These are phyloP conservation scores for Quercus aquifolioides DNA, from an alignment of 306 rosid genomes.

Conservation along the genomic window DNA sequence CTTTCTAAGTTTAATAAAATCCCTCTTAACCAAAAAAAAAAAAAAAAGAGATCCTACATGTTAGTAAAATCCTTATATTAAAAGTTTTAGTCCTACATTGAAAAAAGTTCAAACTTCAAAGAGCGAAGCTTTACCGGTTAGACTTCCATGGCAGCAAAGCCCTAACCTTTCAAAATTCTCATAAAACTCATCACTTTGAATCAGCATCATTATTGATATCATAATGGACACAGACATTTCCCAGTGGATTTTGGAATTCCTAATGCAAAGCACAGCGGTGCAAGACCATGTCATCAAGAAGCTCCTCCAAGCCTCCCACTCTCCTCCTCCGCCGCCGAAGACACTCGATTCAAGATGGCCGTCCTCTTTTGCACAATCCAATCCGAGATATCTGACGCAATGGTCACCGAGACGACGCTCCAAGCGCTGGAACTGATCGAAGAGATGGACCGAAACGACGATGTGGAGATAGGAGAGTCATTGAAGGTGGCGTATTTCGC, in stretches of 20 bases:
- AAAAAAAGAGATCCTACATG: too few species aligned
- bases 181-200: too few species aligned
- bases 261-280: conserved; percentile 40
- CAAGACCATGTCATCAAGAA: conserved; percentile 32
- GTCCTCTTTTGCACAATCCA: conserved; percentile 59
- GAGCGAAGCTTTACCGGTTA: too few species aligned
- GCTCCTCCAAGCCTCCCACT: conserved; percentile 37
- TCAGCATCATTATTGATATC: too few species aligned
- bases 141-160: too few species aligned
- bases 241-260: conserved; percentile 58
- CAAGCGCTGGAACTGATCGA: conserved; percentile 52
- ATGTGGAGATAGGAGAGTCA: conserved; percentile 12
- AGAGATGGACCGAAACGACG: conserved; percentile 27
- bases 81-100: too few species aligned
- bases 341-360: conserved; percentile 52
- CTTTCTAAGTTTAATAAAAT: too few species aligned
- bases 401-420: conserved; percentile 41
- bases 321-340: conserved; percentile 30
- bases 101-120: too few species aligned
- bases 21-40: too few species aligned
- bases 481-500: conserved; percentile 60
- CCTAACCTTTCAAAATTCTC: too few species aligned
- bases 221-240: conserved; percentile 33
- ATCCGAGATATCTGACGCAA: conserved; percentile 30
- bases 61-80: too few species aligned